Base-by-base conservation (phyloP, 2,329 filamentous ascomycete genomes). In the Thielaviopsis cerberus region DNA sequence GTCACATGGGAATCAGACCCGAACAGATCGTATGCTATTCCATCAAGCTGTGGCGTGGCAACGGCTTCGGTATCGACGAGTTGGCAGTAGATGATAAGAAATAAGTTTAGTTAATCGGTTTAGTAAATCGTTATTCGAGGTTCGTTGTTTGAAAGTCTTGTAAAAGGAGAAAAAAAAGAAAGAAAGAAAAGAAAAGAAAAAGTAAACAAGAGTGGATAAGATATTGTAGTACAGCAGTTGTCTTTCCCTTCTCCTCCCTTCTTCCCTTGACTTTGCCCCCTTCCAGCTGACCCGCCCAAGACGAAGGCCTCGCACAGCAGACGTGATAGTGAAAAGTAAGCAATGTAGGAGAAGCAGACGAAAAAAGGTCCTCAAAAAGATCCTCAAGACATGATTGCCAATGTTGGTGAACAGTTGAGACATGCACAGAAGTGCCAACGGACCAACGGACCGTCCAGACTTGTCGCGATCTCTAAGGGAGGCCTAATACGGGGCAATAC, bases 1-100 rank as follows among this genome's bases (percentile, higher is more conserved):
- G 69, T 80, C 4, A 72, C 70, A 0, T 84, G 80, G 80, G 80
- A 83, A 67, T 75, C 71, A 55, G 80, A 80, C 23, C 69, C 71
- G 0, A 73, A 74, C 56, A 64, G 71, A 45, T 67, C 65, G 0
- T 72, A 66, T 59, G 69, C 67, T 53, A 57, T 61, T 20, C 59
- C 59, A 25, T 45, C 48, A n/a, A 51, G 26, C 10, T 61, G 59
- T 41, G 56, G 59, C 34, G 55, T 58, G 24, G 58, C 59, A 11
- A 58, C 59, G 52, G 48, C 59, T 4, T 58, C 59, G 20, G 56
- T 61, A 17, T 58, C 56, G 17, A 53, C 50, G 24, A 58, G 45
- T 15, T 61, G 59, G 59, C 56, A 48, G 53, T 61, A 59, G 52
- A 50, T 1, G 4, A 48, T 48, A 48, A 48, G 41, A 48, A n/a